A percentile compares a stretch with the other conserved stretches of the same genome.
These are phyloP conservation scores for Ogataea angusta DNA, from an alignment of 805 yeast species.

Conservation along the genomic window DNA sequence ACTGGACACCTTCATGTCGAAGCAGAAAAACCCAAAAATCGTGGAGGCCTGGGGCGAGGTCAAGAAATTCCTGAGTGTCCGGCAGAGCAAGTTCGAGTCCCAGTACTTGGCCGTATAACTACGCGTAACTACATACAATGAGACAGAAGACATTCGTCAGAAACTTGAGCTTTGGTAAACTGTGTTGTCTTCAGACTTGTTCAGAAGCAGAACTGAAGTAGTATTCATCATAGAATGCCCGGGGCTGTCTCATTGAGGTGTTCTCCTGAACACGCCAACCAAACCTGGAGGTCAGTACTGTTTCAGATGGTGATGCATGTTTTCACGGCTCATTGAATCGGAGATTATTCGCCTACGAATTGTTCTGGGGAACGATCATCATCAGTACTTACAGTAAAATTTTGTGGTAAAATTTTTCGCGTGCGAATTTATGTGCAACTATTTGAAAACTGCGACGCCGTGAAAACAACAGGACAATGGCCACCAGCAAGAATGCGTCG, in stretches of 20 bases:
- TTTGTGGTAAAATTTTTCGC: constrained; percentile 2
- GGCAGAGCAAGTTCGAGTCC: constrained; percentile 35
- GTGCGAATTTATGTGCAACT: background rate
- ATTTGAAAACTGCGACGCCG: too few species aligned
- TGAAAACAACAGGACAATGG: too few species aligned
- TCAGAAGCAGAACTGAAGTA: constrained; percentile 98
- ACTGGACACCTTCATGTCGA: constrained; percentile 41
- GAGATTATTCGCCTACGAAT: constrained; percentile 31
- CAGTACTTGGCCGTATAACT: constrained; percentile 15
- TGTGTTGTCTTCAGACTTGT: constrained; percentile 72
- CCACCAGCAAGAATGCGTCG: background rate
- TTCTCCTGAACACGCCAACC: constrained; percentile 9
- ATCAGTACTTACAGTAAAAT: constrained; percentile 16
- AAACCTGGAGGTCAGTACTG: constrained; percentile 9
- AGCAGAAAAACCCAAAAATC: constrained; percentile 45
- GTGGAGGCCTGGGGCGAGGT: constrained; percentile 37
- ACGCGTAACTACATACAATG: constrained; percentile 1
- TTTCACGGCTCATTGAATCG: constrained; percentile 67
- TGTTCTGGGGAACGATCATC: constrained; percentile 37
- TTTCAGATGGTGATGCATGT: constrained; percentile 98
- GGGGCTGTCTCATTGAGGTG: constrained; percentile 4
- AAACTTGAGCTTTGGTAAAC: constrained; percentile 55
- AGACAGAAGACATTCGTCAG: constrained; percentile 10
- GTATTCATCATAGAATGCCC: constrained; percentile 56
- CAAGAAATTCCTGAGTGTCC: constrained; percentile 40